Evolutionary conservation across 495 filamentous ascomycete genomes (phyloP).

Genomic region (Poronia punctata): DNA sequence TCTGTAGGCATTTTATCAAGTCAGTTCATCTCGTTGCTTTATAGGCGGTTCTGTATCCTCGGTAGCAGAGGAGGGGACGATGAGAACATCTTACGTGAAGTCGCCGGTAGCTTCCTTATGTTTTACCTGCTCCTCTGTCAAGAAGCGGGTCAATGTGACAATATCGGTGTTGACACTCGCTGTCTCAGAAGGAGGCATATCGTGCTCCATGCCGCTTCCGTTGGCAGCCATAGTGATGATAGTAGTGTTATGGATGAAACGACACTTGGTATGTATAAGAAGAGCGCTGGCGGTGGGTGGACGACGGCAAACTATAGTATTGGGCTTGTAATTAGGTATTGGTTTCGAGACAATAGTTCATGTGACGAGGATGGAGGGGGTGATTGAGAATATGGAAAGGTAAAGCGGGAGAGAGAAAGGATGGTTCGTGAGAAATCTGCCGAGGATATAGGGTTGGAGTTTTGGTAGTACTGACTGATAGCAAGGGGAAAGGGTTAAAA

Average conservation of each 20-base stretch:
- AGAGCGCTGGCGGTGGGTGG: neutral
- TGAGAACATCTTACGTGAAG: slow-evolving; percentile 93
- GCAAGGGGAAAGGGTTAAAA: too few relatives aligned
- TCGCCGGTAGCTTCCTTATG: slow-evolving; percentile 94
- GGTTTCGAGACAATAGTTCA: neutral
- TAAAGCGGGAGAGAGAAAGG: too few relatives aligned
- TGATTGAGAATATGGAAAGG: too few relatives aligned
- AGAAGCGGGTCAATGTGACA: slow-evolving; percentile 86
- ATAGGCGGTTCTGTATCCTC: too few relatives aligned
- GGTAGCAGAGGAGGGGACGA: too few relatives aligned
- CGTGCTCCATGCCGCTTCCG: slow-evolving; percentile 15
- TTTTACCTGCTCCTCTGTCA: slow-evolving; percentile 91
- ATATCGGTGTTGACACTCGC: slow-evolving; percentile 92
- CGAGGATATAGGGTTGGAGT: too few relatives aligned
- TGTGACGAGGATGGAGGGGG: neutral
- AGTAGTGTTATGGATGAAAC: slow-evolving; percentile 4
- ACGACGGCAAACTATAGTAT: too few relatives aligned
- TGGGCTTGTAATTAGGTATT: neutral
- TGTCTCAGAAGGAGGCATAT: slow-evolving; percentile 37
- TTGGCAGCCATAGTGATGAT: slow-evolving; percentile 25
- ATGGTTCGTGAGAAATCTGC: too few relatives aligned
- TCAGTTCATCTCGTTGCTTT: too few relatives aligned
- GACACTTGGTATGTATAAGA: neutral
- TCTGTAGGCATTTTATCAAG: too few relatives aligned
- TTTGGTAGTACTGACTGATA: too few relatives aligned